Conservation (phyloP, 2,329 filamentous ascomycete genomes). For the Cercospora citrullina region DNA sequence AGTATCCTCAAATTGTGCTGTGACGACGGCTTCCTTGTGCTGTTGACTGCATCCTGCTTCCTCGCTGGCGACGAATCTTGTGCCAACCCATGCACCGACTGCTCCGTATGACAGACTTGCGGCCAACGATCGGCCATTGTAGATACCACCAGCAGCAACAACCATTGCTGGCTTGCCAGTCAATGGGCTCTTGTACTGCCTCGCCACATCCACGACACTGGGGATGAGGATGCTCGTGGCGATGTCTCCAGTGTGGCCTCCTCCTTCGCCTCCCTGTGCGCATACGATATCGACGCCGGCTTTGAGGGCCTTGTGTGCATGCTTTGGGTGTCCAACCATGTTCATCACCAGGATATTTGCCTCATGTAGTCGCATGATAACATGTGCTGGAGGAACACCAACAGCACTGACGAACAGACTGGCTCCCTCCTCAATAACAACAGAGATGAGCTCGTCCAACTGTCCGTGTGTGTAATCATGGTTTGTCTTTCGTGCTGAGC, state of each 20-base stretch:
- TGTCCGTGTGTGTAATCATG: slow-evolving; percentile 93
- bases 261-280: slow-evolving; percentile 89
- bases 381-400: slow-evolving; percentile 73
- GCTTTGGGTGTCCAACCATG: slow-evolving; percentile 92
- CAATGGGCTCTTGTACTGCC: slow-evolving; percentile 68
- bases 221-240: slow-evolving; percentile 85
- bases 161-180: slow-evolving; percentile 73
- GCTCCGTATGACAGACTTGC: slow-evolving; percentile 85
- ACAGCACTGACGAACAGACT: slow-evolving; percentile 84
- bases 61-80: slow-evolving; percentile 78
- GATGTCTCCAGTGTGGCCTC: slow-evolving; percentile 87
- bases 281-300: slow-evolving; percentile 88
- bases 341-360: slow-evolving; percentile 90
- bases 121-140: slow-evolving; percentile 77
- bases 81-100: slow-evolving; percentile 89
- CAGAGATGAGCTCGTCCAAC: slow-evolving; percentile 82
- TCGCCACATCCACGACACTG: slow-evolving; percentile 80
- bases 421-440: slow-evolving; percentile 81
- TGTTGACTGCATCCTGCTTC: slow-evolving; percentile 79
- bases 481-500: slow-evolving; percentile 81
- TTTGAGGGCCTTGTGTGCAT: slow-evolving; percentile 84
- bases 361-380: slow-evolving; percentile 75
- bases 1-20: slow-evolving; percentile 77
- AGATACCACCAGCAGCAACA: slow-evolving; percentile 85
- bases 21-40: slow-evolving; percentile 83